Conservation (phyloP, 1,284 basidiomycete genomes). For the Leccinum olivaceoglutinosum region DNA sequence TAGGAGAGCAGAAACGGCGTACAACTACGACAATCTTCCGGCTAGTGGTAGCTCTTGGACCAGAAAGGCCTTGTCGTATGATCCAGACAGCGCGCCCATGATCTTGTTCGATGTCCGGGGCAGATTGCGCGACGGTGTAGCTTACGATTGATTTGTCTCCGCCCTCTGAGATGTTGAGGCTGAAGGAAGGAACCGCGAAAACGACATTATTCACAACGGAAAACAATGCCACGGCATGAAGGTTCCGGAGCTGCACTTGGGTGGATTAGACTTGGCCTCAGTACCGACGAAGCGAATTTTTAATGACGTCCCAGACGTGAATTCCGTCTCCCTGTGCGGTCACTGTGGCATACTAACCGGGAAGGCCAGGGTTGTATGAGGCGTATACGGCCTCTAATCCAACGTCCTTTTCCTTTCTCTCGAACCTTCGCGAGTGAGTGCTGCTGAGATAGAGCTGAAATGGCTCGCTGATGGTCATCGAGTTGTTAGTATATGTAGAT, state of each 20-base stretch:
- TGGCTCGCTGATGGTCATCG: conserved; percentile 48
- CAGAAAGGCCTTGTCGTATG: conserved; percentile 54
- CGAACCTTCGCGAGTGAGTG: conserved; percentile 24
- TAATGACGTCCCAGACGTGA: conserved; percentile 63
- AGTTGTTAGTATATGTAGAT: conserved; percentile 27
- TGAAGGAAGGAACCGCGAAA: conserved; percentile 56
- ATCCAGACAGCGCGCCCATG: conserved; percentile 50
- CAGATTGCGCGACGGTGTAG: conserved; percentile 48
- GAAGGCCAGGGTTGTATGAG: conserved; percentile 37
- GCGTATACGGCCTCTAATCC: conserved; percentile 32
- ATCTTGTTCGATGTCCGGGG: conserved; percentile 39
- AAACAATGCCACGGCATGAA: conserved; percentile 63
- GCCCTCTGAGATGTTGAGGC: conserved; percentile 33
- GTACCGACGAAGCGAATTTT: conserved; percentile 4
- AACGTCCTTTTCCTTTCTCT: not conserved
- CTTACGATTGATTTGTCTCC: conserved; percentile 40
- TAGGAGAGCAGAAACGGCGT: conserved; percentile 21
- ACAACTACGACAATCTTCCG: conserved; percentile 42
- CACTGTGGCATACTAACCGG: conserved; percentile 57
- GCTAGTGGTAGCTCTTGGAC: conserved; percentile 33
- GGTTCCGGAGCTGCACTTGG: conserved; percentile 48
- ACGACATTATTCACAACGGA: conserved; percentile 58
- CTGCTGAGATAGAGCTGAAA: conserved; percentile 51
- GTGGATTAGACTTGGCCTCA: conserved; percentile 11
- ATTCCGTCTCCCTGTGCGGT: conserved; percentile 67